Evolutionary conservation across 2,329 filamentous ascomycete species (phyloP).

Genomic region (Microcyclospora tardicrescens): DNA sequence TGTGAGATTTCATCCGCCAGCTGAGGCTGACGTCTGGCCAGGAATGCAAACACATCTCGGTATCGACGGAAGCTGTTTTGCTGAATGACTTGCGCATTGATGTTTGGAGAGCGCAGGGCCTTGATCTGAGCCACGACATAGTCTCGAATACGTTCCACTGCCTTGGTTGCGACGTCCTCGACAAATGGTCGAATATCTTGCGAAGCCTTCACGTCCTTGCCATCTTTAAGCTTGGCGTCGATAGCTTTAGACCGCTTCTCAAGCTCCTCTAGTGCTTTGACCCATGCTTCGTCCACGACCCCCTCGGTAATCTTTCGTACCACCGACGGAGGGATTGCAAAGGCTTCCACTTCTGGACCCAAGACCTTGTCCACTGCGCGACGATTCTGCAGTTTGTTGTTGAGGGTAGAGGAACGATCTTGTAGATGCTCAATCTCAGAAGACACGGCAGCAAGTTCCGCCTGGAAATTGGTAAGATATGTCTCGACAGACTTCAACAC

Average conservation of each 20-base stretch:
- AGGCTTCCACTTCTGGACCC: constrained; percentile 78
- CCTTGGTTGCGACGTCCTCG: constrained; percentile 72
- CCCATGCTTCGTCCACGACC: constrained; percentile 78
- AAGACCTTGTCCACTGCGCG: constrained; percentile 79
- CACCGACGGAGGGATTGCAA: constrained; percentile 72
- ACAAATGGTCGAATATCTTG: constrained; percentile 76
- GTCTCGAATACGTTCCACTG: constrained; percentile 86
- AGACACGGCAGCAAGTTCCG: constrained; percentile 82
- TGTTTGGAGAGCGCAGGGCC: constrained; percentile 81
- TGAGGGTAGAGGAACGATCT: constrained; percentile 69
- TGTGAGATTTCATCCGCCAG: constrained; percentile 81
- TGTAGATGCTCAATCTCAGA: constrained; percentile 92
- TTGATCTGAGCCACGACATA: constrained; percentile 92
- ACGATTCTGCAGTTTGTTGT: constrained; percentile 74
- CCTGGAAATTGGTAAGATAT: constrained; percentile 84
- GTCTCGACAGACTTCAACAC: constrained; percentile 85
- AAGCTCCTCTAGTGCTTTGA: constrained; percentile 68
- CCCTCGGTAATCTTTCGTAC: constrained; percentile 81
- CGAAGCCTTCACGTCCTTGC: constrained; percentile 57
- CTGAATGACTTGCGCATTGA: constrained; percentile 94
- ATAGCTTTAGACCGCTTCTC: constrained; percentile 64
- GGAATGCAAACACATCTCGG: constrained; percentile 76
- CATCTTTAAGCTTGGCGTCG: constrained; percentile 50
- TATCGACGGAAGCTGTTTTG: constrained; percentile 81
- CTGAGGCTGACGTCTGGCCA: constrained; percentile 67